A percentile compares a stretch with the other conserved stretches of the same genome.
phyloP scores from a whole-genome alignment of 2,329 filamentous ascomycete genomes.

The Talaromyces amestolkiae region DNA sequence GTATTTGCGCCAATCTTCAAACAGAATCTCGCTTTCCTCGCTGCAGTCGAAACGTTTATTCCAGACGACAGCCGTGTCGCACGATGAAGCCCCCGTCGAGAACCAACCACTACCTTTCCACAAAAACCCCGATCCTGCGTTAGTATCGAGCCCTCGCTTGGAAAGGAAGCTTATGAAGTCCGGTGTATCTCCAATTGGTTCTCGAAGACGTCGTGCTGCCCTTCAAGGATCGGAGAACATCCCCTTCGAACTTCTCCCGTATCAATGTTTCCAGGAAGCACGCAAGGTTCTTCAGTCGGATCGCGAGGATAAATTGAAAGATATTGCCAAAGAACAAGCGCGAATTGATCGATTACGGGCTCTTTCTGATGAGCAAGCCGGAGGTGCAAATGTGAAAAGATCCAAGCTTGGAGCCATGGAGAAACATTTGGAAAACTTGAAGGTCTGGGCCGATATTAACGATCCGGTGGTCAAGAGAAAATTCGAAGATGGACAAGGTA shows the following conservation, averaged over 20 bases:
- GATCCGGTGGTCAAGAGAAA: constrained; percentile 89
- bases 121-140: constrained; percentile 59
- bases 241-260: constrained; percentile 90
- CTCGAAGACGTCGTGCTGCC: constrained; percentile 75
- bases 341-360: constrained; percentile 68
- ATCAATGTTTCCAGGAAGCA: constrained; percentile 97
- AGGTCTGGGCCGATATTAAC: constrained; percentile 91
- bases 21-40: constrained; percentile 33
- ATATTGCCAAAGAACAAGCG: constrained; percentile 65
- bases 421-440: constrained; percentile 70
- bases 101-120: constrained; percentile 43
- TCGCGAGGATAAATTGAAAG: constrained; percentile 72
- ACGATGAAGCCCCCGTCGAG: constrained; percentile 49
- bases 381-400: constrained; percentile 65
- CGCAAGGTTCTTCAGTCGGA: constrained; percentile 77
- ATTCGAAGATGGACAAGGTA: constrained; percentile 88
- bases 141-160: constrained; percentile 62
- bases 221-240: constrained; percentile 64
- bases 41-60: constrained; percentile 47
- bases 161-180: constrained; percentile 67
- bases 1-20: constrained; percentile 40
- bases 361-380: constrained; percentile 56
- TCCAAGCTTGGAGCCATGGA: constrained; percentile 67
- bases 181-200: constrained; percentile 73
- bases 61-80: constrained; percentile 45